Base-by-base conservation (phyloP, 805 yeast species). In the Candida xiaguanensis region DNA sequence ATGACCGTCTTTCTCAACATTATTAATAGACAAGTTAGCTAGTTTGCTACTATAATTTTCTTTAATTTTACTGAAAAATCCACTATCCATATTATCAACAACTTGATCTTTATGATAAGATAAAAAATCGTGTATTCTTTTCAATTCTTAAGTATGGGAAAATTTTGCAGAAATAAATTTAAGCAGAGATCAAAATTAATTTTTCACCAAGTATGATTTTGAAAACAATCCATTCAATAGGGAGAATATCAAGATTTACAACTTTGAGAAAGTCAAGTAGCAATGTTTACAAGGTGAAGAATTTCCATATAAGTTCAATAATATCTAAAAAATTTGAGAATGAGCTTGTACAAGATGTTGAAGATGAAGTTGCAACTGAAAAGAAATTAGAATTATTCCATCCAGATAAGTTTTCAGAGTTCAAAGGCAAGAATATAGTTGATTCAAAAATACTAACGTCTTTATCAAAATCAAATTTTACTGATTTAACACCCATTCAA, bases 401-500 rank as follows among this genome's bases (percentile, higher is more conserved):
- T 23, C 34, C 34, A 17, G 25, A 26, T 3, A 36, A 29, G 22
- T 36, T 27, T 17, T 32, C 19, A 22, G 34, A 36, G 15, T 36
- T 36, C 17, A 36, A 23, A 23, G 29, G 15, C 11, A 28, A 23
- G 13, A 9, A 22, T 14, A 5, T 28, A 2, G 14, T 36, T 3
- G 39, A 36, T 20, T 35, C 42, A 5, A 34, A 34, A 14, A 41
- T 63, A 31, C 36, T 51, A 9, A 46, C 57, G 20, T 70, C 78
- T 8, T 52, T 74, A 15, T 50, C 52, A 4, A 53, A 58, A 13
- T 63, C 76, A 43, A 75, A 78, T 2, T 78, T 74, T 51, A 58
- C 58, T 5, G 65, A 69, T 9, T 67, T 85, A 48, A 85, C 93
- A 1, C 75, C 80, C 3, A 91, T 85, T 20, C 95, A 85, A 57